Base-by-base conservation (phyloP, 106 monocot genomes). In the Dioscorea zingiberensis region DNA sequence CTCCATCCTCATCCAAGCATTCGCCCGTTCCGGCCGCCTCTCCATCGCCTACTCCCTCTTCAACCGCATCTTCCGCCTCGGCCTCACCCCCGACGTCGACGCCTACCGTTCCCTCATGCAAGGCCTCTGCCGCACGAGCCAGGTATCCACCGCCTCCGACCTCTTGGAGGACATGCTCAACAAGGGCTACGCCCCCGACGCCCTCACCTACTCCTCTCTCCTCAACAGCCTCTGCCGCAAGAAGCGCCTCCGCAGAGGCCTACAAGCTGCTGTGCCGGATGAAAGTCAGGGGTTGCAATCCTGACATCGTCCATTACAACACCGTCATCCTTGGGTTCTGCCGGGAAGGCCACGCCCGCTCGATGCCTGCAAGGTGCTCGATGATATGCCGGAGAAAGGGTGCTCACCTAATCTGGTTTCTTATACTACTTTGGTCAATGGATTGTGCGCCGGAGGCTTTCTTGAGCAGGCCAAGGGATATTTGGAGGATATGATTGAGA, bases 131-230 rank as follows among this genome's bases (percentile, higher is more conserved):
- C 78, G 89, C 22, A 74, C 55, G 44, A 79, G 83, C 56, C 97
- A 98, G 77, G 78, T 93, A 22, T 44, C 25, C 21, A 58, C 88
- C 44, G 98, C 98, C 13, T 48, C 71, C 44, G 45, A 55, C 44
- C 79, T 98, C n/a, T 77, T 98, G 55, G 84, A 92, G 22, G 98
- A 98, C 27, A 98, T 98, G 98, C 77, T 80, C 55, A 86, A 98
- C 74, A 78, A 74, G 48, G 98, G 98, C 25, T 57, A 72, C 30
- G 68, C 62, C 21, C 84, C 84, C 1, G 89, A 93, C 47, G 45
- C 74, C 3, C 75, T 82, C 44, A 79, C 75, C 44, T 93, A 80
- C 71, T 78, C 98, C 18, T 66, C 93, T 10, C 73, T 93, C n/a
- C 79, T 93, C 48, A 98, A 98, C 71, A 72, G 71, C 65, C 86